phyloP scores from a whole-genome alignment of 2,329 filamentous ascomycete genomes.

The Colletotrichum coccodes region DNA sequence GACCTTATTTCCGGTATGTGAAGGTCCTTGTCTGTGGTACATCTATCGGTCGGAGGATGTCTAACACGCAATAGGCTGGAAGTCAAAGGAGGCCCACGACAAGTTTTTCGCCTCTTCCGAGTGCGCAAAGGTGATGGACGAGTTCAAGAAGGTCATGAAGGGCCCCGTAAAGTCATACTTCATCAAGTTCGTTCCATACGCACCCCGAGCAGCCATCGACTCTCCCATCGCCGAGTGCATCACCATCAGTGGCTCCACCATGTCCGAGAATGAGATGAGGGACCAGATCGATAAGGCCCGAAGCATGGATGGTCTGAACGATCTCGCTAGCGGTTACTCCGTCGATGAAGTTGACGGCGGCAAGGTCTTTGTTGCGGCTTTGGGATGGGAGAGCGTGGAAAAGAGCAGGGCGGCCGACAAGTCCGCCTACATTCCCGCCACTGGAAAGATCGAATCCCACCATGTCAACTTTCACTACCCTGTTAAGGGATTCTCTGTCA shows the following conservation, averaged over 20 bases:
- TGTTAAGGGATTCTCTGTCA: constrained; percentile 25
- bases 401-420: constrained; percentile 25
- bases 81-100: constrained; percentile 18
- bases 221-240: constrained; percentile 26
- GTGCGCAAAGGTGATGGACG: not conserved
- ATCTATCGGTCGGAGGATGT: accelerated
- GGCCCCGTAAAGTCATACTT: constrained; percentile 19
- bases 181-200: constrained; percentile 27
- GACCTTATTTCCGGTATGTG: constrained; percentile 24
- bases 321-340: constrained; percentile 17
- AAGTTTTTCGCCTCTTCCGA: constrained; percentile 19
- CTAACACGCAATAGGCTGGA: constrained; percentile 20
- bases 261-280: constrained; percentile 19
- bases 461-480: constrained; percentile 29
- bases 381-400: constrained; percentile 27
- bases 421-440: constrained; percentile 14
- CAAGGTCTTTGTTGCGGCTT: constrained; percentile 22
- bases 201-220: constrained; percentile 24
- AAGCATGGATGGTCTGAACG: constrained; percentile 12
- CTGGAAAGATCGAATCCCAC: constrained; percentile 15
- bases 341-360: constrained; percentile 2
- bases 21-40: not conserved
- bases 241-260: constrained; percentile 7
- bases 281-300: constrained; percentile 19
- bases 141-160: constrained; percentile 12